phyloP scores from a whole-genome alignment of 441 rosid species.

The Populus hybrid region DNA sequence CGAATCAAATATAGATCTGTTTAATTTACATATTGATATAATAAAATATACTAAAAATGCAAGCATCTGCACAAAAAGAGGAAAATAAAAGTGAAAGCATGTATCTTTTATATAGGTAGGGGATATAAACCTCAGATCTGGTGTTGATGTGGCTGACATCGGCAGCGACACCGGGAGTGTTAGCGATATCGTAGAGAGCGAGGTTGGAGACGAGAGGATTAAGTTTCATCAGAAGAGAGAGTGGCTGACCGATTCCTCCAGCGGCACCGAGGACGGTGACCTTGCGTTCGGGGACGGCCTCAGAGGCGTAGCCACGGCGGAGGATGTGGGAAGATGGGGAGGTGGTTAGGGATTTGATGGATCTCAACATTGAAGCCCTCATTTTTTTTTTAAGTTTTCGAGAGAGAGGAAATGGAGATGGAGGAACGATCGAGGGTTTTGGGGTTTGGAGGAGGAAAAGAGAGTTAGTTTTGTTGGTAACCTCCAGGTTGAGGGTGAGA shows the following conservation, averaged over 20 bases:
- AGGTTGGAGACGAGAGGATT: slow-evolving; percentile 88
- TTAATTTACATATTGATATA: not conserved
- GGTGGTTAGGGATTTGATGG: slow-evolving; percentile 33
- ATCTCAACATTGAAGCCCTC: slow-evolving; percentile 22
- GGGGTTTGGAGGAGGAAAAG: not conserved
- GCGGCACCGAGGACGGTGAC: slow-evolving; percentile 92
- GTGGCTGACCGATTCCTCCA: slow-evolving; percentile 96
- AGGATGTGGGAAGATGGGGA: slow-evolving; percentile 37
- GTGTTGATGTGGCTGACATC: slow-evolving; percentile 93
- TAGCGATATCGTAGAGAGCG: slow-evolving; percentile 77
- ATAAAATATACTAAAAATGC: not conserved
- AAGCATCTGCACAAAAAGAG: not conserved
- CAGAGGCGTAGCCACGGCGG: slow-evolving; percentile 58
- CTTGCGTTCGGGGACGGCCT: slow-evolving; percentile 64
- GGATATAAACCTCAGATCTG: slow-evolving; percentile 60
- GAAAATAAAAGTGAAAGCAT: not conserved
- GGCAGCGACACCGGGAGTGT: slow-evolving; percentile 93
- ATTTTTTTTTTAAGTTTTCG: not conserved
- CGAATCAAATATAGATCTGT: not conserved
- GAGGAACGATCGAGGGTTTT: not conserved
- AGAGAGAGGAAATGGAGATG: not conserved
- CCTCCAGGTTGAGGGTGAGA: not conserved
- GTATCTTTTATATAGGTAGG: not conserved
- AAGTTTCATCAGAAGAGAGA: slow-evolving; percentile 82
- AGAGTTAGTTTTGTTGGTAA: not conserved